These are phyloP conservation scores for Lepiota brunneoincarnata DNA, from an alignment of 768 basidiomycete species.

Conservation along the genomic window DNA sequence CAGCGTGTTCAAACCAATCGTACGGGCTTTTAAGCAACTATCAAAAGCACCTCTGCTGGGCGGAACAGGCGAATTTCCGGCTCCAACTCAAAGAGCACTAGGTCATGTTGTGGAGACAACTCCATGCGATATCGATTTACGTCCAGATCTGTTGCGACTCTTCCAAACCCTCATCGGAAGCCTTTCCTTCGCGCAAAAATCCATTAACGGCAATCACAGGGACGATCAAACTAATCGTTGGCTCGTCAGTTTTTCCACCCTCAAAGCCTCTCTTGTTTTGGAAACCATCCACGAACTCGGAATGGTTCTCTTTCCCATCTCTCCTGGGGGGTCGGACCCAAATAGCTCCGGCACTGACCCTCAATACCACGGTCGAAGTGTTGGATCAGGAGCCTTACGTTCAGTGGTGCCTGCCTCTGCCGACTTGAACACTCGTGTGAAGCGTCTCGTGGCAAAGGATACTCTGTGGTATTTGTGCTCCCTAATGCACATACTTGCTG, in stretches of 20 bases:
- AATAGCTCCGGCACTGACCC: neutral
- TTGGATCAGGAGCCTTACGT: neutral
- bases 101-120: neutral
- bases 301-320: constrained; percentile 21
- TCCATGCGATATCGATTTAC: neutral
- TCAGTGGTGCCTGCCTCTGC: neutral
- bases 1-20: constrained; percentile 4
- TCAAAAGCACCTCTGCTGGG: neutral
- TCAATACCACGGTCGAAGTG: neutral
- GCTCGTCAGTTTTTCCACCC: constrained; percentile 2
- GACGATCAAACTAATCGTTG: neutral
- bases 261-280: constrained; percentile 29
- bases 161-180: constrained; percentile 3
- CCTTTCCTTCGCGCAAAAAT: neutral
- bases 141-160: constrained; percentile 7
- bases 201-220: neutral
- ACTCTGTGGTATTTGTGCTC: constrained; percentile 52
- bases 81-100: neutral
- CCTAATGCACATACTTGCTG: constrained; percentile 35
- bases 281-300: constrained; percentile 37
- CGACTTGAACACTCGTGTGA: constrained; percentile 25
- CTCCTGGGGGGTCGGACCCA: neutral
- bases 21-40: neutral
- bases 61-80: neutral
- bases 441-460: constrained; percentile 44